Evolutionary conservation across 805 yeast species (phyloP), one percentile per base, ranked within the genome.

Genomic region (Lipomyces mesembrius): DNA sequence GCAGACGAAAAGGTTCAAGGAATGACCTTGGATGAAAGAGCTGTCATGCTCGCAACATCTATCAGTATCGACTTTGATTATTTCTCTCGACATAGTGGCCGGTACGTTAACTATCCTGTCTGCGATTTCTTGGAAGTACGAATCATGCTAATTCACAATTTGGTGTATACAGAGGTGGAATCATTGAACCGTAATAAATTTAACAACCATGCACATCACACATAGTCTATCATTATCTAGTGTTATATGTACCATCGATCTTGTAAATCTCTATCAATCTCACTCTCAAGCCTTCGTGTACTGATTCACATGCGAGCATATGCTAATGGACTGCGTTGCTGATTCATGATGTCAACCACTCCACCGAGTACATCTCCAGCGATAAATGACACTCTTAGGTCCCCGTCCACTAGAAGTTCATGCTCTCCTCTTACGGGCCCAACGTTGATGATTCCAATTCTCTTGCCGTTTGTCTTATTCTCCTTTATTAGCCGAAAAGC

Each of bases 61-160:
- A 88, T 95, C 1, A 89, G 96, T 66, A 89, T 95, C 67, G 99
- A 95, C 77, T 95, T 92, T 78, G 99, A 95, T 78, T 95, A 93
- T 79, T 95, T 95, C 78, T 91, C 97, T n/a, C 84, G 98, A 76
- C 71, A 68, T 37, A 68, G 71, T 25, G 37, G 65, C 37, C 62
- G 63, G 68, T 65, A 53, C 34, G 66, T 35, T 22, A 17, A 7
- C 58, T 14, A 9, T 29, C 11, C 46, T 52, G 20, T 52, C 17
- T 43, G 35, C 25, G 57, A 12, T 35, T 11, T 53, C 29, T 52
- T 17, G n/a, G 32, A n/a, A n/a, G 34, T 11, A n/a, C 3, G 7
- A 55, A 20, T 59, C 25, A 58, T 27, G 39, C 59, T 22, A 58
- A 64, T 46, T 62, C 62, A 14, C 62, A 60, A 5, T 58, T 65